phyloP scores from a whole-genome alignment of 73 alveolate genomes.

The Uronychia setigera region DNA sequence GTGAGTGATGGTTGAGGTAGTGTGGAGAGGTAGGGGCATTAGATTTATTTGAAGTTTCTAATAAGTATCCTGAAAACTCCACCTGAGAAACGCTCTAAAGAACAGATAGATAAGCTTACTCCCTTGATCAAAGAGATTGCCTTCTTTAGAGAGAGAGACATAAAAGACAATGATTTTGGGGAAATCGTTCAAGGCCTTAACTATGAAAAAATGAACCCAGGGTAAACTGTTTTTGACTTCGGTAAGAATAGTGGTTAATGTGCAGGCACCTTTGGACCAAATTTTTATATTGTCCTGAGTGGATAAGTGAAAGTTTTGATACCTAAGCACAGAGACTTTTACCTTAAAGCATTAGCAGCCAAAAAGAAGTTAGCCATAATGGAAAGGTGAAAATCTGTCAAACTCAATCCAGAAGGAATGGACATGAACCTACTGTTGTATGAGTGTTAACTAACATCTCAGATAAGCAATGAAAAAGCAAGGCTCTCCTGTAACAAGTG shows the following conservation, averaged over 20 bases:
- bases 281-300: not conserved
- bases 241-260: not conserved
- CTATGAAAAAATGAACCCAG: not conserved
- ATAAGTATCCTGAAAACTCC: not conserved
- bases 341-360: too few species aligned
- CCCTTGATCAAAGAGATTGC: not conserved
- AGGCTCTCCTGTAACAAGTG: too few species aligned
- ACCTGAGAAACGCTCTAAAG: not conserved
- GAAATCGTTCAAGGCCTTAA: not conserved
- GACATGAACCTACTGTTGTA: too few species aligned
- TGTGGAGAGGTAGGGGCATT: too few species aligned
- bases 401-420: too few species aligned
- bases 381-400: too few species aligned
- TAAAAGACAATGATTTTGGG: not conserved
- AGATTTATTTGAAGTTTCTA: too few species aligned
- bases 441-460: too few species aligned
- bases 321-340: too few species aligned
- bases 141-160: not conserved
- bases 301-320: conserved; percentile 39
- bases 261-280: not conserved
- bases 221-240: not conserved
- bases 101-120: not conserved
- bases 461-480: too few species aligned
- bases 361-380: too few species aligned
- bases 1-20: too few species aligned